Evolutionary conservation across 768 basidiomycete genomes (phyloP).

Genomic region (Phlebiopsis flavidoalba): DNA sequence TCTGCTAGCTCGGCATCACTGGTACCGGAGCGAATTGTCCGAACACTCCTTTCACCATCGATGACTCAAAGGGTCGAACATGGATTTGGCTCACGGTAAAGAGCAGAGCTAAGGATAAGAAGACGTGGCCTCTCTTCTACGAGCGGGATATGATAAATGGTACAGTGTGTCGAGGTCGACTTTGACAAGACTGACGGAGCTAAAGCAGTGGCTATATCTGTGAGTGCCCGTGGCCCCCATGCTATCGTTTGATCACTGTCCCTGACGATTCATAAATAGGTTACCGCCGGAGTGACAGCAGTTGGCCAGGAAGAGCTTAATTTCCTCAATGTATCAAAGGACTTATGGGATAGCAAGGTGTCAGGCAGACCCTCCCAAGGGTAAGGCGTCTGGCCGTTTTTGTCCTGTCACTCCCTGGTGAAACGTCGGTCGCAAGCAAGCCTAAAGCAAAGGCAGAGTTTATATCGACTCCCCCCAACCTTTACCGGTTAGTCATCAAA

Average conservation of each 20-base stretch:
- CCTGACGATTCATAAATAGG: conserved; percentile 23
- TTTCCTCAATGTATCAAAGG: conserved; percentile 40
- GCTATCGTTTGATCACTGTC: background rate
- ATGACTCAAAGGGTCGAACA: conserved; percentile 36
- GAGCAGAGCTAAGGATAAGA: conserved; percentile 35
- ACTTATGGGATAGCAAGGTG: conserved; percentile 36
- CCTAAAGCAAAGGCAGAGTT: conserved; percentile 28
- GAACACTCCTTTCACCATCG: conserved; percentile 39
- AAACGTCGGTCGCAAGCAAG: conserved; percentile 33
- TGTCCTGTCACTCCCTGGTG: conserved; percentile 38
- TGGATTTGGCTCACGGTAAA: conserved; percentile 45
- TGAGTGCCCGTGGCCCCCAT: conserved; percentile 22
- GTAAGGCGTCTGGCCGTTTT: conserved; percentile 49
- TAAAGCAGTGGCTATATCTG: conserved; percentile 44
- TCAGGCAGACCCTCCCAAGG: conserved; percentile 33
- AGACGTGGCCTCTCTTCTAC: conserved; percentile 40
- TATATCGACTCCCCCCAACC: conserved; percentile 43
- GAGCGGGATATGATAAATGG: conserved; percentile 47
- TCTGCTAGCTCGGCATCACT: conserved; percentile 8
- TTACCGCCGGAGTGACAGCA: conserved; percentile 42
- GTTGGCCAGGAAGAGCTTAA: conserved; percentile 50
- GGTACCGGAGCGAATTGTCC: conserved; percentile 6
- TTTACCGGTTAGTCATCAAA: conserved; percentile 25
- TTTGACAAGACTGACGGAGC: conserved; percentile 43
- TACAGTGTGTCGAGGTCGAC: conserved; percentile 44